phyloP scores from a whole-genome alignment of 495 filamentous ascomycete species.

The Xylaria acuta region DNA sequence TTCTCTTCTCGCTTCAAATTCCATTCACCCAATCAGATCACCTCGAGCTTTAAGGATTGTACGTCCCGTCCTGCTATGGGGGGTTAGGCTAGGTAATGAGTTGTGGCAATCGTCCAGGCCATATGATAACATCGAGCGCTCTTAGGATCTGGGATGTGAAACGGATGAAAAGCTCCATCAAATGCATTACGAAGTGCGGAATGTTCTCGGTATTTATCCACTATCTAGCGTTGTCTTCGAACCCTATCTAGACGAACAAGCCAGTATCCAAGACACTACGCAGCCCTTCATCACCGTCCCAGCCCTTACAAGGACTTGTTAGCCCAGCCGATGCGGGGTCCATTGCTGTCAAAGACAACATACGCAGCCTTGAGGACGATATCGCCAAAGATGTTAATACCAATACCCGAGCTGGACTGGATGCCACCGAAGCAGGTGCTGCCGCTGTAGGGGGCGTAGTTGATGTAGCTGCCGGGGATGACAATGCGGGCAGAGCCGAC shows the following conservation, averaged over 20 bases:
- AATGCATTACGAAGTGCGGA: background rate
- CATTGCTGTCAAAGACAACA: conserved; percentile 67
- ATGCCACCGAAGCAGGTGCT: conserved; percentile 68
- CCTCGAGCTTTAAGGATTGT: background rate
- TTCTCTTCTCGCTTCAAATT: background rate
- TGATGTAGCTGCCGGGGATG: conserved; percentile 63
- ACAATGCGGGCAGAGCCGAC: conserved; percentile 57
- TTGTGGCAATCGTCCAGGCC: background rate
- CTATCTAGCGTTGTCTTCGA: background rate
- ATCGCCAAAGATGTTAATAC: conserved; percentile 76
- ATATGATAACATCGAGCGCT: background rate
- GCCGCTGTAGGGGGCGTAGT: conserved; percentile 52
- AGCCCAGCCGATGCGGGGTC: conserved; percentile 66
- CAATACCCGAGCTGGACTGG: conserved; percentile 66
- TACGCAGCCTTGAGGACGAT: conserved; percentile 81
- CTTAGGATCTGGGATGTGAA: background rate
- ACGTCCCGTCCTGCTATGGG: background rate
- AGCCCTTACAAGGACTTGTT: conserved; percentile 41
- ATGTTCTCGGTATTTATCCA: background rate
- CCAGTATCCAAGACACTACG: background rate
- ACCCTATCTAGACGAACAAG: background rate
- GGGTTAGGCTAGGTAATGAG: background rate
- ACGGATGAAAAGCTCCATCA: background rate
- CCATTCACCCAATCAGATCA: background rate
- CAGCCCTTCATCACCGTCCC: too few species aligned